A percentile compares a stretch with the other conserved stretches of the same genome.
phyloP scores from a whole-genome alignment of 768 basidiomycete genomes.

The Galerina marginata region DNA sequence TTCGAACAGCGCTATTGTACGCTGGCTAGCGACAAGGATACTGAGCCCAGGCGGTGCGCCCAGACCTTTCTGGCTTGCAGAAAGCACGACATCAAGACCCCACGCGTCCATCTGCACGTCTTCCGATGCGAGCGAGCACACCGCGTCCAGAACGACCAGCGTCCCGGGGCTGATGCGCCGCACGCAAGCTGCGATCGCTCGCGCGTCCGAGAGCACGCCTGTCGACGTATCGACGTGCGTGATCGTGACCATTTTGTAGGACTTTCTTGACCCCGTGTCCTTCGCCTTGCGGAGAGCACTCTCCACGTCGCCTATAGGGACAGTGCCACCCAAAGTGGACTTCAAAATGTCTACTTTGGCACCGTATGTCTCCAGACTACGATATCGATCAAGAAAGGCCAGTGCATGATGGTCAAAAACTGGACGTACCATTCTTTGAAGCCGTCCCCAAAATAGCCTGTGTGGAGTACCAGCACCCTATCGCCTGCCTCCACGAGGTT shows the following conservation, averaged over 20 bases:
- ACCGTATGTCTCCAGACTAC: conserved; percentile 77
- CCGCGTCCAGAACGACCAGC: conserved; percentile 82
- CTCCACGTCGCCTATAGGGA: conserved; percentile 59
- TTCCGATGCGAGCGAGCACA: conserved; percentile 92
- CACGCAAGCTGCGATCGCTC: conserved; percentile 70
- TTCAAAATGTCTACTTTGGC: conserved; percentile 77
- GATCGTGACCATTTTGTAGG: conserved; percentile 83
- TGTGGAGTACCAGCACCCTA: conserved; percentile 76
- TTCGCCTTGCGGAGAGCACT: conserved; percentile 48
- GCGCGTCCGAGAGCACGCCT: conserved; percentile 81
- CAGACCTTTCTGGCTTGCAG: conserved; percentile 87
- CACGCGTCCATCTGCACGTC: conserved; percentile 89
- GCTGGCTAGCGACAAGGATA: conserved; percentile 74
- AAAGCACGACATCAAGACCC: conserved; percentile 82
- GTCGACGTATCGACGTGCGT: conserved; percentile 93
- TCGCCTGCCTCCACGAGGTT: conserved; percentile 82
- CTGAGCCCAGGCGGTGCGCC: conserved; percentile 87
- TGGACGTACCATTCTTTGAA: conserved; percentile 75
- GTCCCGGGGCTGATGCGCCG: conserved; percentile 79
- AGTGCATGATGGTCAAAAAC: background rate
- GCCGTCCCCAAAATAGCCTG: conserved; percentile 90
- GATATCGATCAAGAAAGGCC: background rate
- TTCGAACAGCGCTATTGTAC: conserved; percentile 61
- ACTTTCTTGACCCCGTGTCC: conserved; percentile 47
- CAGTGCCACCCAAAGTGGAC: conserved; percentile 71